Percentiles rank a stretch among this genome's conserved stretches.
phyloP scores from a whole-genome alignment of 352 stramenopile genomes.

The Globisporangium takayamanum region DNA sequence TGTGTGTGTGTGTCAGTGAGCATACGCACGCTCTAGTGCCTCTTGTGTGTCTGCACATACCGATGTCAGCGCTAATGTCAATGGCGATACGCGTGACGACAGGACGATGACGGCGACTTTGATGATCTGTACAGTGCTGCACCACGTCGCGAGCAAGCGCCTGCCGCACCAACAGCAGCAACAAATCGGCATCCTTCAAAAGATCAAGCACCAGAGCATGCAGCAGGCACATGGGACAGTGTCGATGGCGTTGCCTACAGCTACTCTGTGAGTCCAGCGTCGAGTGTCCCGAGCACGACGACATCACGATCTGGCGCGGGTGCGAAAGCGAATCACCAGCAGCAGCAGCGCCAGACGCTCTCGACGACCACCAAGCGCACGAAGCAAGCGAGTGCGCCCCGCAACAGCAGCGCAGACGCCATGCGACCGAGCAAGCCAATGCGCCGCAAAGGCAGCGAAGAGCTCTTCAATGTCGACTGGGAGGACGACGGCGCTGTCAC shows the following conservation, averaged over 20 bases:
- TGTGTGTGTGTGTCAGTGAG: background rate
- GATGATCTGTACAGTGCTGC: constrained; percentile 70
- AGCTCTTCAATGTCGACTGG: constrained; percentile 63
- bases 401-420: constrained; percentile 2
- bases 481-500: constrained; percentile 36
- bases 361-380: background rate
- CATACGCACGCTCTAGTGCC: background rate
- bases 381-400: background rate
- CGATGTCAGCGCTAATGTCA: background rate
- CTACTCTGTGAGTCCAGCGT: constrained; percentile 11
- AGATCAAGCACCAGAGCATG: background rate
- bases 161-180: background rate
- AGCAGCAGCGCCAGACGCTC: background rate
- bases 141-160: constrained; percentile 9
- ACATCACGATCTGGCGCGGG: constrained; percentile 6
- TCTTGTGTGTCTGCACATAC: too few species aligned
- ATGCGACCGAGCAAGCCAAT: constrained; percentile 13
- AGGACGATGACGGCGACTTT: constrained; percentile 69
- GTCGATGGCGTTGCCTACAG: constrained; percentile 4
- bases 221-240: constrained; percentile 1
- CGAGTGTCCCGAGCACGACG: constrained; percentile 12
- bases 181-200: background rate
- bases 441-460: constrained; percentile 44
- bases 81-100: background rate
- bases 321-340: background rate